A percentile compares a stretch with the other conserved stretches of the same genome.
phyloP scores from a whole-genome alignment of 345 rosid species.

The Gossypium herbaceum region DNA sequence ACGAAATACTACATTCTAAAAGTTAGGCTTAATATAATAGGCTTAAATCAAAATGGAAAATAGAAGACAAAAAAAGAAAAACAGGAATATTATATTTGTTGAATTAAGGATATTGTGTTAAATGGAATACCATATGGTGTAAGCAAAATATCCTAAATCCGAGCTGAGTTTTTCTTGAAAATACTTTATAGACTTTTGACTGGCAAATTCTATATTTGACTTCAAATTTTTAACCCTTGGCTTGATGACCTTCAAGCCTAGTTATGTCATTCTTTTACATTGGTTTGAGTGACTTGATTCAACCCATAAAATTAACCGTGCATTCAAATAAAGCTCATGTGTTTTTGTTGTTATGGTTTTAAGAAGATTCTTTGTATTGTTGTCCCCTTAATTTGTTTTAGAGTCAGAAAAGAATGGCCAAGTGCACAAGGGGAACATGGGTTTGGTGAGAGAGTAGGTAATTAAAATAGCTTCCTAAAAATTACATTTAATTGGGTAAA shows the following conservation, averaged over 20 bases:
- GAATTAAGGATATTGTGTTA: background rate
- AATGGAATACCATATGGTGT: background rate
- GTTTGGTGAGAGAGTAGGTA: background rate
- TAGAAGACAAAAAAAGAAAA: background rate
- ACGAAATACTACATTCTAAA: background rate
- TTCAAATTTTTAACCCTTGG: background rate
- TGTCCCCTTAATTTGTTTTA: background rate
- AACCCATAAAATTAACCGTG: background rate
- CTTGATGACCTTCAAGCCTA: background rate
- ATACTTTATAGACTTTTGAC: background rate
- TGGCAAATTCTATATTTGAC: background rate
- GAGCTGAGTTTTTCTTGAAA: background rate
- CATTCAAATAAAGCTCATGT: background rate
- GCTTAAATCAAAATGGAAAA: background rate
- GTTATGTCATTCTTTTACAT: background rate
- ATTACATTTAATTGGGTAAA: background rate
- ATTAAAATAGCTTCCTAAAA: background rate
- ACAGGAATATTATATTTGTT: background rate
- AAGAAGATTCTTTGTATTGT: background rate
- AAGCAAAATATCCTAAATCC: background rate
- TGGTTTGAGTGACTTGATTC: background rate
- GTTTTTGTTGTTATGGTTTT: background rate
- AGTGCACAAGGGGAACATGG: background rate
- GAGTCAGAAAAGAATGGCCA: background rate
- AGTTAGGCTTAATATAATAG: background rate